Evolutionary conservation across 352 stramenopile genomes (phyloP), one percentile per base, ranked within the genome.

Genomic region (Globisporangium nodosum): DNA sequence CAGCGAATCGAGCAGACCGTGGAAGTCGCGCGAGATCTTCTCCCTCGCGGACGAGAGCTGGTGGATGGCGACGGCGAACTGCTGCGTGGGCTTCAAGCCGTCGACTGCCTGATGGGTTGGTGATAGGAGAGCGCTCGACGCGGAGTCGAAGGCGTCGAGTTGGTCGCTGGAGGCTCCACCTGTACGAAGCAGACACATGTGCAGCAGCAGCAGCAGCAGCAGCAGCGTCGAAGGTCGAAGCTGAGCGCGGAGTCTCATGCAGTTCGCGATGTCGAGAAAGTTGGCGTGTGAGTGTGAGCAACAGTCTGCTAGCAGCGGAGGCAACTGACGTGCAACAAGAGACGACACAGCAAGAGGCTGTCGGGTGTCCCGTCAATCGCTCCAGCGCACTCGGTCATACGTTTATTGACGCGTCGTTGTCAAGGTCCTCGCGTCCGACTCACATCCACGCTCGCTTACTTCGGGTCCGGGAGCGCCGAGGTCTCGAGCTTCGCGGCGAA

Each of bases 401-500:
- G 20, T 49, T 48, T 27, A 48, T 27, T 27, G n/a, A 27, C 18
- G 18, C 45, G 45, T 15, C 11, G 20, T 20, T n/a, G 5, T 47
- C 7, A n/a, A 27, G 20, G n/a, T 27, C 11, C 8, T 5, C 30
- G 31, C 49, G 49, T 42, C 16, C 16, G 15, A 20, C 33, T 51
- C 42, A 21, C n/a, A 31, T 16, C 12, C 39, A 11, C 6, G 30
- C 31, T 57, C 56, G 56, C 47, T 57, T 66, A 61, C 47, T 61
- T 66, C 27, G 60, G 49, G 53, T 68, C 56, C 50, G 49, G 51
- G 16, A 88, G 61, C 47, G 71, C 60, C 66, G 66, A 71, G n/a
- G 83, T 90, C 39, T 68, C 64, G 52, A 94, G 66, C 47, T 82
- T 73, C 20, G 75, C 75, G 37, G 85, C 82, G 61, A 71, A 86